Conservation (phyloP, 2,329 filamentous ascomycete genomes). For the Harringtonia lauricola region DNA sequence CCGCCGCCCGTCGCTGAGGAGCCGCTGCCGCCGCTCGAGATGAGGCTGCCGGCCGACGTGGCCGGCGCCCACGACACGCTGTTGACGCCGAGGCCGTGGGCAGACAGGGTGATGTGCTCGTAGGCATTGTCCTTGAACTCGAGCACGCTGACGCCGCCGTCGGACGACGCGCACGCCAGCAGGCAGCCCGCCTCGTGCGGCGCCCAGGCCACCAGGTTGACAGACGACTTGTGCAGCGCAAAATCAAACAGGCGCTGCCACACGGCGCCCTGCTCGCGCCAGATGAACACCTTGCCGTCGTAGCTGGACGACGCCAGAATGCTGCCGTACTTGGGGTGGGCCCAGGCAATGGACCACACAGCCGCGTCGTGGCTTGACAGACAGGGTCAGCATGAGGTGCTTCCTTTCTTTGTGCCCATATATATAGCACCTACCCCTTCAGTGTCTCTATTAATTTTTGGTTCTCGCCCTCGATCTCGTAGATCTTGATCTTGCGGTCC, state of each 20-base stretch:
- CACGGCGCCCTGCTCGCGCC: conserved; percentile 71
- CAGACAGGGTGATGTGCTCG: conserved; percentile 79
- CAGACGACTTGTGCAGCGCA: conserved; percentile 84
- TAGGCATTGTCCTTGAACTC: conserved; percentile 87
- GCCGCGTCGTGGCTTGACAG: conserved; percentile 75
- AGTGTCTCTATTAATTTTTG: conserved; percentile 86
- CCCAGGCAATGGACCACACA: conserved; percentile 97
- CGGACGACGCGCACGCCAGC: conserved; percentile 85
- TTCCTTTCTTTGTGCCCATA: background rate
- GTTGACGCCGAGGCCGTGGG: conserved; percentile 91
- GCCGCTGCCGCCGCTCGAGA: conserved; percentile 59
- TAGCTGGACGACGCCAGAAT: conserved; percentile 93
- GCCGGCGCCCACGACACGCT: conserved; percentile 91
- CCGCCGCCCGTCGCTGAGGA: conserved; percentile 44
- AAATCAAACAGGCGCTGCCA: conserved; percentile 91
- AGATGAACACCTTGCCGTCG: conserved; percentile 97
- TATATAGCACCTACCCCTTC: conserved; percentile 72
- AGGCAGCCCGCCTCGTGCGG: conserved; percentile 92
- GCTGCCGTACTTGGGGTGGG: conserved; percentile 96
- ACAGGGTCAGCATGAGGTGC: background rate
- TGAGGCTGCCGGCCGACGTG: conserved; percentile 71
- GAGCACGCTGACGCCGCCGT: conserved; percentile 86
- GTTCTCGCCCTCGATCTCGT: conserved; percentile 88
- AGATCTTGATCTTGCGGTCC: conserved; percentile 98
- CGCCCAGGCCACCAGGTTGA: conserved; percentile 97